Conservation (phyloP, 2,329 filamentous ascomycete genomes). For the Didymella exigua region DNA sequence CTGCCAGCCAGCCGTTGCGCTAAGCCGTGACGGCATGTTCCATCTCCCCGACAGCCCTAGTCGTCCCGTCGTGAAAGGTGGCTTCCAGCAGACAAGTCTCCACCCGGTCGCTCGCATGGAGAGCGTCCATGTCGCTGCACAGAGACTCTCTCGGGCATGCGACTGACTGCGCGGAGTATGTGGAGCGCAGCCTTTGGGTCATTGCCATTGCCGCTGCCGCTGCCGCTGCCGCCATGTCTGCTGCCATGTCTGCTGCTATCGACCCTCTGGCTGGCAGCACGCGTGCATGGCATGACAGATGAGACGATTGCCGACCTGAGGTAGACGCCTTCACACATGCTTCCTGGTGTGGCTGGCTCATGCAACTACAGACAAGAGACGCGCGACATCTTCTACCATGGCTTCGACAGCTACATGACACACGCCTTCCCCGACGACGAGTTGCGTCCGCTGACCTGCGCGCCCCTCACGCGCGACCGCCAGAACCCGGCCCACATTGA, state of each 20-base stretch:
- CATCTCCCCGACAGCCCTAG: background rate
- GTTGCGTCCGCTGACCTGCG: constrained; percentile 84
- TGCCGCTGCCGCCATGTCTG: constrained; percentile 22
- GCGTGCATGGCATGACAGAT: constrained; percentile 53
- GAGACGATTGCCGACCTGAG: constrained; percentile 48
- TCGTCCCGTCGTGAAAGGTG: background rate
- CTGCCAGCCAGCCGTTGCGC: background rate
- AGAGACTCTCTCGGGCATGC: constrained; percentile 44
- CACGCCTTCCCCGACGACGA: constrained; percentile 96
- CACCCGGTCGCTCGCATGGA: background rate
- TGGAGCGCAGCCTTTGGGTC: constrained; percentile 26
- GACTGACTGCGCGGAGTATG: constrained; percentile 30
- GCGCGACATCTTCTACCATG: constrained; percentile 89
- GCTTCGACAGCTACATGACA: constrained; percentile 91
- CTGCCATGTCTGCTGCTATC: constrained; percentile 38
- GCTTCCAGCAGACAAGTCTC: constrained; percentile 1
- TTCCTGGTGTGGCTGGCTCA: background rate
- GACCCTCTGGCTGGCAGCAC: constrained; percentile 40
- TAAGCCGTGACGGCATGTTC: background rate
- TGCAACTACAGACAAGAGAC: constrained; percentile 51
- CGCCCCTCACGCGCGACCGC: constrained; percentile 81
- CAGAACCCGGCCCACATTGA: constrained; percentile 80
- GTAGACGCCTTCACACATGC: constrained; percentile 22
- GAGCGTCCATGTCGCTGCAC: constrained; percentile 40
- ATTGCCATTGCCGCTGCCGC: too few species aligned